Conservation (phyloP, 257 asterid genomes). For the Salvia rosmarinus region DNA sequence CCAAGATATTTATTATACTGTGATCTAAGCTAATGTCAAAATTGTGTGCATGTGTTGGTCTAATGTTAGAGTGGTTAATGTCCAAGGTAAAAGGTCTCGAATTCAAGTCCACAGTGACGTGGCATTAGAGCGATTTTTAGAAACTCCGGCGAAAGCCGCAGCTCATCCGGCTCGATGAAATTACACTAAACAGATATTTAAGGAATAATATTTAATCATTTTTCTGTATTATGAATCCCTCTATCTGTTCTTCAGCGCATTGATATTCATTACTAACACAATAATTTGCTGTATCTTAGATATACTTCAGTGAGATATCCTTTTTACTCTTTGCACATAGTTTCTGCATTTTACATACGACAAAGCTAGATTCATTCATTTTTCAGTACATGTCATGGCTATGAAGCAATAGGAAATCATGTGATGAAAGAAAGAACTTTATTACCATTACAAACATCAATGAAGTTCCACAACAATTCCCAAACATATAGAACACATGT, state of each 20-base stretch:
- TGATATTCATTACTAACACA: not conserved
- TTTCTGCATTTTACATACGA: not conserved
- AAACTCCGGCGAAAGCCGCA: too few species aligned
- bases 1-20: too few species aligned
- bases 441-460: constrained; percentile 31
- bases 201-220: not conserved
- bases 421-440: constrained; percentile 1
- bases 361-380: not conserved
- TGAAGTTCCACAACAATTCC: constrained; percentile 10
- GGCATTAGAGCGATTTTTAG: too few species aligned
- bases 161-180: not conserved
- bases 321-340: not conserved
- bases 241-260: not conserved
- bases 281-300: not conserved
- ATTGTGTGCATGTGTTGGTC: too few species aligned
- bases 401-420: not conserved
- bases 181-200: not conserved
- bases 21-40: too few species aligned
- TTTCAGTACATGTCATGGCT: not conserved
- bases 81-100: too few species aligned
- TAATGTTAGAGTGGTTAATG: too few species aligned
- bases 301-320: not conserved
- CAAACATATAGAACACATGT: constrained; percentile 23
- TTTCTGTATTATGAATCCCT: not conserved
- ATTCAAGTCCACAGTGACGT: too few species aligned